A percentile compares a stretch with the other conserved stretches of the same genome.
Evolutionary conservation across 73 alveolate genomes (phyloP).

Genomic region (Vitrella brassicaformis): DNA sequence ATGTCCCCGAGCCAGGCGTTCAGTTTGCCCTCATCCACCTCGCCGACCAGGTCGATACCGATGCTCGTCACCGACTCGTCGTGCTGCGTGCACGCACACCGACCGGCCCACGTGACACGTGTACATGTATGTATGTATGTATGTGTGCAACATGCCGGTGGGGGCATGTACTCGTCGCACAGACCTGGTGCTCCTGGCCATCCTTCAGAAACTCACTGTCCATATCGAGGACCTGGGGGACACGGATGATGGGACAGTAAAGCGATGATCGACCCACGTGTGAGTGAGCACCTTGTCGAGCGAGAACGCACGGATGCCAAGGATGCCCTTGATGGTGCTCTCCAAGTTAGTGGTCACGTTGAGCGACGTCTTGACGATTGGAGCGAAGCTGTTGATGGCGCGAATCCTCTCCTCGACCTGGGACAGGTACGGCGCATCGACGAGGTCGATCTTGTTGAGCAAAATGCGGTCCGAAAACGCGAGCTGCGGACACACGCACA

Average conservation of each 20-base stretch:
- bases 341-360: not conserved
- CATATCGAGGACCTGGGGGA: conserved; percentile 9
- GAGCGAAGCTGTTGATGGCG: conserved; percentile 15
- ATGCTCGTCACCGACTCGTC: conserved; percentile 7
- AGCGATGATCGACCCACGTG: not conserved
- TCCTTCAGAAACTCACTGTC: conserved; percentile 21
- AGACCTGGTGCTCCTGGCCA: conserved; percentile 10
- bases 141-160: too few species aligned
- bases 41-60: not conserved
- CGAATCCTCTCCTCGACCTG: conserved; percentile 11
- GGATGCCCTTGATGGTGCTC: not conserved
- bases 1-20: conserved; percentile 22
- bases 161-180: too few species aligned
- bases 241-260: not conserved
- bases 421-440: conserved; percentile 4
- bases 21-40: not conserved
- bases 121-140: too few species aligned
- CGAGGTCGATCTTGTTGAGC: conserved; percentile 35
- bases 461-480: conserved; percentile 43
- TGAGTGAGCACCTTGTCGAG: conserved; percentile 23
- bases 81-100: conserved; percentile 3
- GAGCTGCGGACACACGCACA: conserved; percentile 7
- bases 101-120: not conserved
- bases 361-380: conserved; percentile 21
- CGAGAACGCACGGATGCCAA: not conserved